Evolutionary conservation across 345 rosid genomes (phyloP).

Genomic region (Clarkia xantiana): DNA sequence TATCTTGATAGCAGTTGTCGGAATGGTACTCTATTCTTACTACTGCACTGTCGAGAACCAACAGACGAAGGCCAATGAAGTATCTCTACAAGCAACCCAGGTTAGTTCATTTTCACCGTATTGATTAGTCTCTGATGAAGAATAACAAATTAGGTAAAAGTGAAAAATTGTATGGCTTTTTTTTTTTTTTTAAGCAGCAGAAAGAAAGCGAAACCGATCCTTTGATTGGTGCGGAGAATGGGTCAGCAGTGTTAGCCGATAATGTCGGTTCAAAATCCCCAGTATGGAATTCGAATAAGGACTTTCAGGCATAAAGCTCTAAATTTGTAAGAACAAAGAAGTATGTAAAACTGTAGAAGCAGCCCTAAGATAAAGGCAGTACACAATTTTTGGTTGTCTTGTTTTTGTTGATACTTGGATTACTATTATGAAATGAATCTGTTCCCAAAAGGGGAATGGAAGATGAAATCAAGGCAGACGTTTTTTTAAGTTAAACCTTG

Average conservation of each 20-base stretch:
- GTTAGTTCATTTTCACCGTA: constrained; percentile 14
- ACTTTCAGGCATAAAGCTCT: constrained; percentile 54
- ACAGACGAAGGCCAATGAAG: constrained; percentile 59
- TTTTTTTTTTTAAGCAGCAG: constrained; percentile 32
- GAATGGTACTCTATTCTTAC: constrained; percentile 93
- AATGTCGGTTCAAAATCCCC: constrained; percentile 41
- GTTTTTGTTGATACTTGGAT: no score
- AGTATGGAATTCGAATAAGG: constrained; percentile 83
- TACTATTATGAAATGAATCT: no score
- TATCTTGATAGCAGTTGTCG: constrained; percentile 74
- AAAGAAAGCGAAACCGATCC: constrained; percentile 84
- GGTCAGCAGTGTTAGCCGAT: constrained; percentile 49
- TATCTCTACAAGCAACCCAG: constrained; percentile 57
- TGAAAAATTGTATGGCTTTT: no score
- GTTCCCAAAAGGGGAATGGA: no score
- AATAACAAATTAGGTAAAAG: no score
- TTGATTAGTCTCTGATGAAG: background rate
- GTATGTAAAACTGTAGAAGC: no score
- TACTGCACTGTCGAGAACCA: constrained; percentile 61
- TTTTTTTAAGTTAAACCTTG: no score
- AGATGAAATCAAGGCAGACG: no score
- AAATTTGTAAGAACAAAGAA: constrained; percentile 1
- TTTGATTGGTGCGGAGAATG: constrained; percentile 54
- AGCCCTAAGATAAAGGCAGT: no score
- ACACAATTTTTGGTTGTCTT: no score